phyloP scores from a whole-genome alignment of 2,329 filamentous ascomycete genomes.

The Cladosporium sp. region DNA sequence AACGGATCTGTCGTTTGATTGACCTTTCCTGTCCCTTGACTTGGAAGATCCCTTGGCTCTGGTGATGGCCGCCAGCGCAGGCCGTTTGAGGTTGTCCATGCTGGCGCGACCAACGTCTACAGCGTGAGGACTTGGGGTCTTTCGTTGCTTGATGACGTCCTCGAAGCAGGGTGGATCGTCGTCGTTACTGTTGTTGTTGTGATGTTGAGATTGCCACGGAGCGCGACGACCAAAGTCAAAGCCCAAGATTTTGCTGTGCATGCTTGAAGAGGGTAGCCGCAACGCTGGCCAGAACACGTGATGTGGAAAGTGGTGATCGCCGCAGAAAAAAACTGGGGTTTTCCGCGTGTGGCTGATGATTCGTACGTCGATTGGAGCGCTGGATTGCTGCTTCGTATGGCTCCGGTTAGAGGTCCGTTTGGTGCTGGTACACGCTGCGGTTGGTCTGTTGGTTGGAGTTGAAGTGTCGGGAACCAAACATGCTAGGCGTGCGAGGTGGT shows the following conservation, averaged over 20 bases:
- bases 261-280: slow-evolving; percentile 15
- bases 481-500: slow-evolving; percentile 1
- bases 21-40: slow-evolving; percentile 11
- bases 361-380: neutral
- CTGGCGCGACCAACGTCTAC: slow-evolving; percentile 21
- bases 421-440: neutral
- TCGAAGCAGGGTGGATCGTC: slow-evolving; percentile 10
- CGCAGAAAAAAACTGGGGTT: slow-evolving; percentile 12
- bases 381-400: neutral
- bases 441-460: neutral
- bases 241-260: slow-evolving; percentile 32
- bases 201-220: slow-evolving; percentile 10
- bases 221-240: slow-evolving; percentile 24
- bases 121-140: slow-evolving; percentile 15
- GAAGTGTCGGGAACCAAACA: neutral
- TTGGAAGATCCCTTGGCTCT: slow-evolving; percentile 10
- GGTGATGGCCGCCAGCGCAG: slow-evolving; percentile 17
- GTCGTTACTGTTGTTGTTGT: slow-evolving; percentile 4
- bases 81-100: slow-evolving; percentile 35
- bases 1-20: slow-evolving; percentile 25
- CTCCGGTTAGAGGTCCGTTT: neutral
- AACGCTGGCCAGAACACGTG: neutral
- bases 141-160: slow-evolving; percentile 13
- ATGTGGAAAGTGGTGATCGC: neutral
- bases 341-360: slow-evolving; percentile 4